Evolutionary conservation across 2,329 filamentous ascomycete species (phyloP), one percentile per base, ranked within the genome.

Genomic region (Hymenoscyphus infarciens): DNA sequence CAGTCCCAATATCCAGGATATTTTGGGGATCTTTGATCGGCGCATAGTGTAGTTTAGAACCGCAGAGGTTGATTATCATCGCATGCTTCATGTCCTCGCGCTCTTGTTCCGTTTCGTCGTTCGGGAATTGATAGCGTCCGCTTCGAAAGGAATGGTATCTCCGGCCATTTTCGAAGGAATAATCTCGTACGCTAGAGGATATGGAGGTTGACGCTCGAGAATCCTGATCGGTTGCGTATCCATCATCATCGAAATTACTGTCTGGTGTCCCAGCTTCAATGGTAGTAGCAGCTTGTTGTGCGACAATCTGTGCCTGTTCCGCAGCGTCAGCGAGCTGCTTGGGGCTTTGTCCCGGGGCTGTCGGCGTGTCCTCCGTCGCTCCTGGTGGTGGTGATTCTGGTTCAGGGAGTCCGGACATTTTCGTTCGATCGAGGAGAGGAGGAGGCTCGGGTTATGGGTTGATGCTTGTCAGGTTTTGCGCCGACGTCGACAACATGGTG

Each of bases 91-190:
- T 78, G 54, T 84, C 81, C 67, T 83, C 79, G 52, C 81, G 76
- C 65, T 84, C 82, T 69, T 84, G 82, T 72, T 86, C 83, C 11
- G 80, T 73, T 53, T 84, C 83, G 63, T 86, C 83, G 61, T 85
- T 86, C 45, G 83, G 83, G 57, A 84, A 83, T 61, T 80, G 80
- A 69, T 85, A 85, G 15, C 72, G 68, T 16, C 81, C 82, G 61
- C 81, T 80, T 27, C 81, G 77, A 67, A 81, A 83, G 42, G 77
- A 76, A 69, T 84, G 82, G 61, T 85, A 85, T n/a, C 82, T 77
- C n/a, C 83, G 78, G 25, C 83, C 83, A 66, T 85, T 82, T 68
- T 84, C 82, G 62, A 75, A 77, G 62, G 77, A 75, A 67, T 82
- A 84, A 64, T 84, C 79, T 56, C 79, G 75, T 31, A 82, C 75